These are phyloP conservation scores for Liriodendron chinense DNA, from an alignment of 164 flowering plant genomes.

Conservation along the genomic window DNA sequence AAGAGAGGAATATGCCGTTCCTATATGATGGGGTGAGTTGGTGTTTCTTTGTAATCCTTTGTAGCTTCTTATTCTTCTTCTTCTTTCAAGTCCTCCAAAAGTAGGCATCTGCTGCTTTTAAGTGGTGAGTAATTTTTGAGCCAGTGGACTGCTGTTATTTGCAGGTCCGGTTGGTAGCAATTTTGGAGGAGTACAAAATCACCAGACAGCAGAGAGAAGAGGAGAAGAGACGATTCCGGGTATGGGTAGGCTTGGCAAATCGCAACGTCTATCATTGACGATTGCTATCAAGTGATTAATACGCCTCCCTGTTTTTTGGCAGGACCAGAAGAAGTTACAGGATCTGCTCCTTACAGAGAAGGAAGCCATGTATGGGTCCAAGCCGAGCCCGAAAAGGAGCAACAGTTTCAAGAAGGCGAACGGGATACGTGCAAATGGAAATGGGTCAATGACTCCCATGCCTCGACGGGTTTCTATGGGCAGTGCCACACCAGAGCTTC, in stretches of 20 bases:
- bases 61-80: not conserved
- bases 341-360: constrained; percentile 78
- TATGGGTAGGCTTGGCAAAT: constrained; percentile 18
- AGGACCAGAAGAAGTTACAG: constrained; percentile 93
- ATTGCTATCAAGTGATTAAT: not conserved
- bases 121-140: not conserved
- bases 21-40: constrained; percentile 83
- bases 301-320: constrained; percentile 3
- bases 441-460: constrained; percentile 77
- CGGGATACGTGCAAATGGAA: constrained; percentile 66
- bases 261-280: not conserved
- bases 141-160: not conserved
- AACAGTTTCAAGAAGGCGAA: constrained; percentile 67
- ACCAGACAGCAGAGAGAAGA: constrained; percentile 76
- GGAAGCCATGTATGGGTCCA: constrained; percentile 90
- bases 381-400: constrained; percentile 76
- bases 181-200: constrained; percentile 77
- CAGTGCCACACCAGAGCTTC: constrained; percentile 57
- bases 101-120: not conserved
- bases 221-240: constrained; percentile 71
- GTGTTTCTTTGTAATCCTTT: not conserved
- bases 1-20: constrained; percentile 52
- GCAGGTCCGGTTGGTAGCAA: constrained; percentile 65
- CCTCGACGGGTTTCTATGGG: constrained; percentile 75
- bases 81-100: not conserved